Evolutionary conservation across 306 rosid species (phyloP), one percentile per base, ranked within the genome.

Genomic region (Vigna trinervia): DNA sequence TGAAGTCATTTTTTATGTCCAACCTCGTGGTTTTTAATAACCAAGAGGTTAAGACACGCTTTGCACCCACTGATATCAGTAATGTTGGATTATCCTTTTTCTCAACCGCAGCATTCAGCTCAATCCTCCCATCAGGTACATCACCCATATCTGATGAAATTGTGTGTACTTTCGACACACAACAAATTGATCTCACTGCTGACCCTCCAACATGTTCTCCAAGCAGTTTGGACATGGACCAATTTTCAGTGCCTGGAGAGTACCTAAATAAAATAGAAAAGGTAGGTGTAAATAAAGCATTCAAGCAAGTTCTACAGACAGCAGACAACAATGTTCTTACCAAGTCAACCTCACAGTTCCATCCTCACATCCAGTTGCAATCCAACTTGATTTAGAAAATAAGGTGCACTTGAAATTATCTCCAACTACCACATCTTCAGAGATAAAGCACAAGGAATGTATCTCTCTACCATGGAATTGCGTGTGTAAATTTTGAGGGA

Each of bases 151-250:
- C 84, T 6, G 92, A 75, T 51, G 89, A 83, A 86, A 91, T 68
- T 11, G 76, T 53, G 72, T 89, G 86, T 57, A 89, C 75, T 81
- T 90, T 87, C 76, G 99, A 90, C 71, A 89, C 87, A 22, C 58
- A 87, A 79, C 97, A 92, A 82, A 95, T 77, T 53, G 97, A 92
- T 79, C 97, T 87, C 78, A 95, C 99, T 23, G 99, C 97, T 45
- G 99, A 95, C 79, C 99, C 97, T 32, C 97, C 97, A 82, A 95
- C 97, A 88, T 95, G 97, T 84, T 92, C 97, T 76, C 97, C 97
- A 58, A 95, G 96, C 86, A 95, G 87, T 85, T 92, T 90, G 64
- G 97, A 95, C 47, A 62, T 87, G 53, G 90, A 87, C 99, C 99
- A 92, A 77, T 85, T 87, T 77, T 80, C 86, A 78, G 32, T 54